A percentile compares a stretch with the other conserved stretches of the same genome.
Conservation (phyloP, 2,329 filamentous ascomycete genomes). For the Rutstroemia sp. region DNA sequence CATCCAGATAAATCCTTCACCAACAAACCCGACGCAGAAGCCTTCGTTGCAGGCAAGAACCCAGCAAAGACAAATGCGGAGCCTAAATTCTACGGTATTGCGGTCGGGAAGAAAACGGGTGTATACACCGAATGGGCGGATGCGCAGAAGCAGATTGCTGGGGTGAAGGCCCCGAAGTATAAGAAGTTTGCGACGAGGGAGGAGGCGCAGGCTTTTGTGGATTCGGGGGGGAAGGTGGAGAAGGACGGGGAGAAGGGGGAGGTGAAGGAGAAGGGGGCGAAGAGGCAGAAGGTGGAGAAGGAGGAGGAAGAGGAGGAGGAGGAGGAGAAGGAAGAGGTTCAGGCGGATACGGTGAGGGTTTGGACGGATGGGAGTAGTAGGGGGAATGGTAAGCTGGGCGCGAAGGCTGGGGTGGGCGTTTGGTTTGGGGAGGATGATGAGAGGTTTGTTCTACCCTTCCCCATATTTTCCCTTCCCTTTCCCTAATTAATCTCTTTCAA, state of each 20-base stretch:
- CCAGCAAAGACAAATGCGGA: constrained; percentile 23
- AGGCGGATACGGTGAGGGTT: constrained; percentile 33
- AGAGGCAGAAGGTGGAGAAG: constrained; percentile 16
- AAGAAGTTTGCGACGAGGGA: constrained; percentile 60
- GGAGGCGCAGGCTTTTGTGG: constrained; percentile 75
- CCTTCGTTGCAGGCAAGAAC: constrained; percentile 59
- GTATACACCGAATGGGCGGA: constrained; percentile 60
- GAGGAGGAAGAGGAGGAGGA: background rate
- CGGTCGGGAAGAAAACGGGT: constrained; percentile 49
- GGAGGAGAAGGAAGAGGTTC: constrained; percentile 20
- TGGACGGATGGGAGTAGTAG: constrained; percentile 59
- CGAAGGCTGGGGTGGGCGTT: constrained; percentile 54
- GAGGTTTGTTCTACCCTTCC: constrained; percentile 36
- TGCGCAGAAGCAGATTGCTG: constrained; percentile 65
- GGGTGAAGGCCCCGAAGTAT: constrained; percentile 61
- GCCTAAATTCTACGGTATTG: constrained; percentile 53
- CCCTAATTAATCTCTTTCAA: no score
- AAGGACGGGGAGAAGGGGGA: constrained; percentile 17
- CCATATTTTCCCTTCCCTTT: no score
- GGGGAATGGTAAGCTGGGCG: constrained; percentile 48
- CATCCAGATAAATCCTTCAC: constrained; percentile 70
- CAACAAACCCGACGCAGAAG: constrained; percentile 66
- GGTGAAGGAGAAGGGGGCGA: constrained; percentile 13
- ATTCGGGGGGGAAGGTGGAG: constrained; percentile 29
- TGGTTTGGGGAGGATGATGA: constrained; percentile 51